A percentile compares a stretch with the other conserved stretches of the same genome.
phyloP scores from a whole-genome alignment of 352 stramenopile genomes.

The Pelagophyceae sp. region DNA sequence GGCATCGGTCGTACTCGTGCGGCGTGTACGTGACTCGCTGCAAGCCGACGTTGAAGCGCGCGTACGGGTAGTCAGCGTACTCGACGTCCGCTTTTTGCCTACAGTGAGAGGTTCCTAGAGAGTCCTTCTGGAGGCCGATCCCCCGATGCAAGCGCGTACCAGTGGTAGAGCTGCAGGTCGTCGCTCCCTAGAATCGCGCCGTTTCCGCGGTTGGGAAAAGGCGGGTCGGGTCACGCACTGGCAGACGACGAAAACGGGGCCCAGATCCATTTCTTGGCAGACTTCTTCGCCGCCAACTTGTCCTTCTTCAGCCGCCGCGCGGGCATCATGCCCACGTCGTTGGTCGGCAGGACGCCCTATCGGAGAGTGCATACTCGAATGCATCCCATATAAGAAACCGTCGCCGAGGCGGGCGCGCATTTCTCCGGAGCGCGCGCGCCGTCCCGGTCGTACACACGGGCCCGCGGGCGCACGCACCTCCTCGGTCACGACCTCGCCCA shows the following conservation, averaged over 20 bases:
- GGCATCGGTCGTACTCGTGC: conserved; percentile 39
- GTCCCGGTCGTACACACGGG: no score
- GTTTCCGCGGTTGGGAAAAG: neutral
- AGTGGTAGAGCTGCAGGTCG: conserved; percentile 46
- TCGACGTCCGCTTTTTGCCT: conserved; percentile 45
- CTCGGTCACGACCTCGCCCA: neutral
- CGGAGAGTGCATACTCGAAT: neutral
- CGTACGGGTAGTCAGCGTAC: conserved; percentile 62
- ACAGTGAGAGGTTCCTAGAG: conserved; percentile 15
- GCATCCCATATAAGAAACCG: neutral
- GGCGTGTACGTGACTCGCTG: conserved; percentile 49
- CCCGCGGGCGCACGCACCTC: no score
- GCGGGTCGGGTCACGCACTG: neutral
- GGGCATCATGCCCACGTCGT: neutral
- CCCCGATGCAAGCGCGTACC: conserved; percentile 16
- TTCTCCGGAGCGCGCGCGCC: no score
- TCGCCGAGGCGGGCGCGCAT: neutral
- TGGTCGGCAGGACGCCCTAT: neutral
- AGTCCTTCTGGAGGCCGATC: neutral
- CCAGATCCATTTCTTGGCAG: neutral
- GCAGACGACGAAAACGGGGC: neutral
- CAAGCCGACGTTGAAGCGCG: conserved; percentile 57
- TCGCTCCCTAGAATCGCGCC: conserved; percentile 27
- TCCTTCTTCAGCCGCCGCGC: neutral
- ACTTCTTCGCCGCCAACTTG: neutral